Conservation (phyloP, 257 asterid species). For the Solanum appendiculatum region DNA sequence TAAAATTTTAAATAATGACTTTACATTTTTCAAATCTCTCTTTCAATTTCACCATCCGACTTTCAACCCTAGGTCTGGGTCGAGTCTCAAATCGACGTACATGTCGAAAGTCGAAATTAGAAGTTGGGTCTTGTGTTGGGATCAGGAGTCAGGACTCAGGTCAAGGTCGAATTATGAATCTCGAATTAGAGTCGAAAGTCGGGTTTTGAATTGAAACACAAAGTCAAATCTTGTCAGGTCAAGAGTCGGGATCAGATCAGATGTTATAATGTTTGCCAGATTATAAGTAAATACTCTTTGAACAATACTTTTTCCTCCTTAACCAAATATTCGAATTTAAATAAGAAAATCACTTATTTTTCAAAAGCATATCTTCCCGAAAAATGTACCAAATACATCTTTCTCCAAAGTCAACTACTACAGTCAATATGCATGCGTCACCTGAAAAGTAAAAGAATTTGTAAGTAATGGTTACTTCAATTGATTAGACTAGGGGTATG, state of each 20-base stretch:
- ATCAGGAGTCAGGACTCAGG: background rate
- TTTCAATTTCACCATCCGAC: background rate
- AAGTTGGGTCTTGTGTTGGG: background rate
- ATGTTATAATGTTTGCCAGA: background rate
- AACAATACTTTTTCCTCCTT: background rate
- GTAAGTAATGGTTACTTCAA: background rate
- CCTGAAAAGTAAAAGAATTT: background rate
- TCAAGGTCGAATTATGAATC: background rate
- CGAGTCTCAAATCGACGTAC: background rate
- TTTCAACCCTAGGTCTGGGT: background rate
- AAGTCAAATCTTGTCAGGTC: rapidly evolving
- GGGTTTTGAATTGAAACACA: rapidly evolving
- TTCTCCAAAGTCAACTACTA: background rate
- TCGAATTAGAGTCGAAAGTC: background rate
- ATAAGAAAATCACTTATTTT: background rate
- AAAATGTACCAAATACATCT: background rate
- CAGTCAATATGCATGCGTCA: background rate
- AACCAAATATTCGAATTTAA: background rate
- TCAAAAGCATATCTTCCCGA: too few relatives aligned
- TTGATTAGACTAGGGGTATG: background rate
- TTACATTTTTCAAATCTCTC: background rate
- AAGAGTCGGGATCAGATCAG: background rate
- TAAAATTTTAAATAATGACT: too few relatives aligned
- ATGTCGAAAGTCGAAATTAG: background rate
- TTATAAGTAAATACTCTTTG: background rate